These are phyloP conservation scores for Fusarium aywerte DNA, from an alignment of 2,329 filamentous ascomycete species.

Conservation along the genomic window DNA sequence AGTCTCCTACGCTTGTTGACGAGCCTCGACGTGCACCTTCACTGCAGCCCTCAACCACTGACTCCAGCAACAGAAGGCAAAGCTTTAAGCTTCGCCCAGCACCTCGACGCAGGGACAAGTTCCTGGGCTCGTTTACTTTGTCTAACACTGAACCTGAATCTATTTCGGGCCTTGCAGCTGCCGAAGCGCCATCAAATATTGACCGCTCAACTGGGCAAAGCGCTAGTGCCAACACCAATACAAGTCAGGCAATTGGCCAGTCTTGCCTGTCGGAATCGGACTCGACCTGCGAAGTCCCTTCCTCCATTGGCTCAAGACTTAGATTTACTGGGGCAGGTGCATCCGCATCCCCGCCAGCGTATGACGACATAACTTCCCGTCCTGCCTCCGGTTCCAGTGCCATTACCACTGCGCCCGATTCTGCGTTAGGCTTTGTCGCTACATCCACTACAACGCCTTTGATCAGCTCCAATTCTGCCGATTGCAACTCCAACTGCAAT, in stretches of 20 bases:
- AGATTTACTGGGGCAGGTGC: constrained; percentile 37
- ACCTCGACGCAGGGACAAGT: constrained; percentile 29
- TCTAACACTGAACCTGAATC: constrained; percentile 19
- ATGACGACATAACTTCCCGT: constrained; percentile 46
- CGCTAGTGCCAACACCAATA: constrained; percentile 26
- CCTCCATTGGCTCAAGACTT: constrained; percentile 23
- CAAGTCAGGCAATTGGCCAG: constrained; percentile 24
- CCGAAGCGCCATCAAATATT: constrained; percentile 27
- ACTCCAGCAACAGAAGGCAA: constrained; percentile 43
- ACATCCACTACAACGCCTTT: constrained; percentile 37
- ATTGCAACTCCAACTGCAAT: constrained; percentile 27
- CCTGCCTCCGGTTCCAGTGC: constrained; percentile 28
- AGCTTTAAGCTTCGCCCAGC: constrained; percentile 20
- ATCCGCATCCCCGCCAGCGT: constrained; percentile 44
- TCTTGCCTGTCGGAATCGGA: constrained; percentile 25
- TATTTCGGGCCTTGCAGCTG: constrained; percentile 22
- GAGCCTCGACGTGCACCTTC: constrained; percentile 36
- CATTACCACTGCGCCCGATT: constrained; percentile 40
- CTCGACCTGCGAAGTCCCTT: constrained; percentile 32
- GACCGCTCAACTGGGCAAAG: constrained; percentile 36
- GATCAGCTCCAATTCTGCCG: constrained; percentile 29
- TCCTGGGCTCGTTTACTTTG: constrained; percentile 25
- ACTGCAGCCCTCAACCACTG: constrained; percentile 31
- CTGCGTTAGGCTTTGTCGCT: constrained; percentile 35
- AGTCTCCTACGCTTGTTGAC: constrained; percentile 22